A percentile compares a stretch with the other conserved stretches of the same genome.
phyloP scores from a whole-genome alignment of 2,329 filamentous ascomycete species.

The Hypoxylon sp. region DNA sequence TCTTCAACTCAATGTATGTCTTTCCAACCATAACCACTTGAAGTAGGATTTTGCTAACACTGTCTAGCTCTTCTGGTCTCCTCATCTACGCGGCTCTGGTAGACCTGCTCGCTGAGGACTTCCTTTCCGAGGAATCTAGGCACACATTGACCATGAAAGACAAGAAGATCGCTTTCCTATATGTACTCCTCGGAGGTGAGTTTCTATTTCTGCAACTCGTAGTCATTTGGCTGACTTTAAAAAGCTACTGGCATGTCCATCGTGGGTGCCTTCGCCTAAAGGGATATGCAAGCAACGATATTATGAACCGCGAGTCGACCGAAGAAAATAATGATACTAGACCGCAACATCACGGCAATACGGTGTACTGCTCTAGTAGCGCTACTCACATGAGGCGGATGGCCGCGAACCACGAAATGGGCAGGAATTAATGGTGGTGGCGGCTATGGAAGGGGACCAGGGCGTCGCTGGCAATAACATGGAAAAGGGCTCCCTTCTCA shows the following conservation, averaged over 20 bases:
- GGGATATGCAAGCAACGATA: not conserved
- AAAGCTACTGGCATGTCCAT: constrained; percentile 62
- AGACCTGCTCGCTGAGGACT: constrained; percentile 74
- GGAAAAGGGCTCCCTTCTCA: constrained; percentile 31
- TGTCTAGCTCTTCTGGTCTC: constrained; percentile 68
- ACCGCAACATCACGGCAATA: constrained; percentile 18
- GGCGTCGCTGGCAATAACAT: constrained; percentile 17
- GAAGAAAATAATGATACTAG: constrained; percentile 7
- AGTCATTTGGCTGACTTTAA: constrained; percentile 26
- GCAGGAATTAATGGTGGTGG: constrained; percentile 24
- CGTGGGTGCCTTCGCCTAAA: constrained; percentile 62
- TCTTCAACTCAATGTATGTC: constrained; percentile 74
- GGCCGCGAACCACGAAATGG: constrained; percentile 8
- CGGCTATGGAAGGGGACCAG: constrained; percentile 18
- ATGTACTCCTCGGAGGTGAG: constrained; percentile 65
- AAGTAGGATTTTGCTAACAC: constrained; percentile 17
- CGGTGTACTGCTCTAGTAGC: constrained; percentile 11
- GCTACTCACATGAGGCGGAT: constrained; percentile 15
- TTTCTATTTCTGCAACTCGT: not conserved
- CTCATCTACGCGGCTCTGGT: constrained; percentile 73
- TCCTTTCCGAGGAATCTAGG: constrained; percentile 70
- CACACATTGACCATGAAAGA: constrained; percentile 64
- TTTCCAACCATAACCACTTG: too few relatives aligned
- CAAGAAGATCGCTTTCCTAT: constrained; percentile 67
- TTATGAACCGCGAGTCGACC: constrained; percentile 15